Percentiles rank a stretch among this genome's conserved stretches.
These are phyloP conservation scores for Hypericum androsaemum DNA, from an alignment of 345 rosid species.

Conservation along the genomic window DNA sequence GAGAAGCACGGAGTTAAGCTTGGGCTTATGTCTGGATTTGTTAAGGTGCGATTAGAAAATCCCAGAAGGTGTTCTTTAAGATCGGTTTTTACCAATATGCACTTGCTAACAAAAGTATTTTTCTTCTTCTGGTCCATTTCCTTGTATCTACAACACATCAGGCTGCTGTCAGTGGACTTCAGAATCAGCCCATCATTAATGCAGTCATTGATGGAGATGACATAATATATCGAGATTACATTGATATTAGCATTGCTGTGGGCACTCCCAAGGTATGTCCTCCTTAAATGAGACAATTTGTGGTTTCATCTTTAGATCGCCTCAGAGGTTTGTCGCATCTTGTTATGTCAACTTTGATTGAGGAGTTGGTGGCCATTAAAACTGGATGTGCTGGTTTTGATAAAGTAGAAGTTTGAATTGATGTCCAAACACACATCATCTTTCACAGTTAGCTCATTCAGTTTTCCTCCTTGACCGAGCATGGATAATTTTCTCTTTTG, in stretches of 20 bases:
- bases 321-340: not conserved
- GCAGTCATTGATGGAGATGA: not conserved
- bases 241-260: not conserved
- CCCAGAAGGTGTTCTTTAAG: not conserved
- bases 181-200: not conserved
- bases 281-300: not conserved
- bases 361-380: no score
- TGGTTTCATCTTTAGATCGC: not conserved
- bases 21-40: not conserved
- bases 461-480: not conserved
- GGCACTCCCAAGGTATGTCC: constrained; percentile 41
- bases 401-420: no score
- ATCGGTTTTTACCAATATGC: not conserved
- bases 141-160: constrained; percentile 17
- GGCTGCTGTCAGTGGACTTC: constrained; percentile 98
- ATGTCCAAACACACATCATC: no score
- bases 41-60: not conserved
- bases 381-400: no score
- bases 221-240: not conserved
- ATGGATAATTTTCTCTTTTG: not conserved
- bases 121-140: not conserved
- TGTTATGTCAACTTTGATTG: not conserved
- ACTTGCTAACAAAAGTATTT: constrained; percentile 1
- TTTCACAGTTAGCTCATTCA: not conserved
- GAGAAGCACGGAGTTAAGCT: not conserved